These are phyloP conservation scores for Magnaporthales sp. DNA, from an alignment of 2,329 filamentous ascomycete species.

Conservation along the genomic window DNA sequence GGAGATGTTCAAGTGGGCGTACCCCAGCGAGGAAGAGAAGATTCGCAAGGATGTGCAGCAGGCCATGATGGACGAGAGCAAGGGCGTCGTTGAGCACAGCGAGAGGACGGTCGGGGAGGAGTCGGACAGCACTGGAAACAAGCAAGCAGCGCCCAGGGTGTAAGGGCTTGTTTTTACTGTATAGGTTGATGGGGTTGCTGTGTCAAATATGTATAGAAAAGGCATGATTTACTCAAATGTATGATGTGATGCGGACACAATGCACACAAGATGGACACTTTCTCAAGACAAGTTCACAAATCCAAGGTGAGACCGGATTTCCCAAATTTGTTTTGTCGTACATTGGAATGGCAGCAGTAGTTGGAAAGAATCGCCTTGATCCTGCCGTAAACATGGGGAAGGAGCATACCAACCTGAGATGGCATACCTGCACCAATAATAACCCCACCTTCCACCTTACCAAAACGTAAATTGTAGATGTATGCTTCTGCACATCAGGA, in stretches of 20 bases:
- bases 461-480: too few relatives aligned
- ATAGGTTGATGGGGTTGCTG: neutral
- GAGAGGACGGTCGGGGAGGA: neutral
- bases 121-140: neutral
- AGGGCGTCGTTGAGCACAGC: conserved; percentile 1
- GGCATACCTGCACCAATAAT: too few relatives aligned
- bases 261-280: neutral
- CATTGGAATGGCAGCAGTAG: too few relatives aligned
- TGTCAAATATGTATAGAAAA: neutral
- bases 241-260: neutral
- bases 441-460: neutral
- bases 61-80: conserved; percentile 3
- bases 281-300: neutral
- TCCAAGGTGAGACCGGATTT: too few relatives aligned
- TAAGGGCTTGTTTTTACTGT: neutral
- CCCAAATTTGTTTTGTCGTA: too few relatives aligned
- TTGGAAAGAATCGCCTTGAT: too few relatives aligned
- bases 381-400: too few relatives aligned
- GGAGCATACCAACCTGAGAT: neutral
- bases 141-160: neutral
- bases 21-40: conserved; percentile 19
- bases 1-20: conserved; percentile 30
- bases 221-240: neutral
- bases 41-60: conserved; percentile 10
- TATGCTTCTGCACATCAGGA: too few relatives aligned